A percentile compares a stretch with the other conserved stretches of the same genome.
phyloP scores from a whole-genome alignment of 192 early-diverging fungal genomes.

The Umbelopsis sp. region DNA sequence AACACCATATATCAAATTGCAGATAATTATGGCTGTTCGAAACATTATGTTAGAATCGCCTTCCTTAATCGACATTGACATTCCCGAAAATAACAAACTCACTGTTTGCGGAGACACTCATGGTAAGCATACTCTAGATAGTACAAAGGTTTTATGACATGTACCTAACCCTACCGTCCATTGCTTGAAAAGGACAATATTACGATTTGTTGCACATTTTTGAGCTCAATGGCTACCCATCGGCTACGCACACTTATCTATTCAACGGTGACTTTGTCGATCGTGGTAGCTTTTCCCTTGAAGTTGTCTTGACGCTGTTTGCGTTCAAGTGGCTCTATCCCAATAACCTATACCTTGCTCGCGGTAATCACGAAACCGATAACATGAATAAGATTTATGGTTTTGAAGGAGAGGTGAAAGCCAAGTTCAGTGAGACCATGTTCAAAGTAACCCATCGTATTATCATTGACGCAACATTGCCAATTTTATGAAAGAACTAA shows the following conservation, averaged over 20 bases:
- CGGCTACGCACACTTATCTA: conserved; percentile 79
- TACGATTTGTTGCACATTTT: conserved; percentile 98
- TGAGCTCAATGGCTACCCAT: conserved; percentile 89
- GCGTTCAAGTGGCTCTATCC: conserved; percentile 93
- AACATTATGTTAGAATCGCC: conserved; percentile 72
- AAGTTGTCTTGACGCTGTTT: conserved; percentile 90
- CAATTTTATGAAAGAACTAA: background rate
- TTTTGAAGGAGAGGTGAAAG: conserved; percentile 96
- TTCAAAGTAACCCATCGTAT: conserved; percentile 63
- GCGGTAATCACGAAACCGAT: conserved; percentile 98
- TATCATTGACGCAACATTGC: background rate
- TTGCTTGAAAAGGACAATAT: conserved; percentile 69
- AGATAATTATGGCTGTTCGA: conserved; percentile 80
- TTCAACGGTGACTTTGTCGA: conserved; percentile 99
- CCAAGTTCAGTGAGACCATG: conserved; percentile 90
- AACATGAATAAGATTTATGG: conserved; percentile 99
- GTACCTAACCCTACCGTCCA: background rate
- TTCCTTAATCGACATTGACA: conserved; percentile 82
- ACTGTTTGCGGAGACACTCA: conserved; percentile 99
- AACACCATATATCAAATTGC: background rate
- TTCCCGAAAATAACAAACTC: conserved; percentile 72
- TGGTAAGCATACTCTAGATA: conserved; percentile 39
- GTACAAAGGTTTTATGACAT: too few species aligned
- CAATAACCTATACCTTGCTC: conserved; percentile 77
- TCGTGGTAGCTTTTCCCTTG: conserved; percentile 97